Evolutionary conservation across 2,329 filamentous ascomycete genomes (phyloP).

Genomic region (Colletotrichum agaves): DNA sequence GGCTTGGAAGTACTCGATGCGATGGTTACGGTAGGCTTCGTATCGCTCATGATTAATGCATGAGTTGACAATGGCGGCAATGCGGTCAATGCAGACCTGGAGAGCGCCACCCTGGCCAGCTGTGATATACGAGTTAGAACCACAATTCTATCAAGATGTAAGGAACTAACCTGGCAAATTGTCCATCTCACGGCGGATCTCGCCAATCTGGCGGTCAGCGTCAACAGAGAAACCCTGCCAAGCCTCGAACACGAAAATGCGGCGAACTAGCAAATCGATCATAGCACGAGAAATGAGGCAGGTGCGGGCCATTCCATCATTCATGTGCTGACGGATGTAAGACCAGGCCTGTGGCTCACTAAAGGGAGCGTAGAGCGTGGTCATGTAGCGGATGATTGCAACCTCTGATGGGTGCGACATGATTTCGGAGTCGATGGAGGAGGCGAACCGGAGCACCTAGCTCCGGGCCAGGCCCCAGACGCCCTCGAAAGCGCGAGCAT

Average conservation of each 20-base stretch:
- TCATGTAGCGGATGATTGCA: slow-evolving; percentile 34
- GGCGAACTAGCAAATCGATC: slow-evolving; percentile 55
- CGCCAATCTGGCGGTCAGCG: slow-evolving; percentile 47
- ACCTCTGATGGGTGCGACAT: slow-evolving; percentile 21
- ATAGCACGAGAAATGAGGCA: slow-evolving; percentile 56
- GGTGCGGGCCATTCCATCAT: slow-evolving; percentile 52
- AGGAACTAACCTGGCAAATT: slow-evolving; percentile 48
- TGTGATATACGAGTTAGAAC: neutral
- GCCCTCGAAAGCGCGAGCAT: slow-evolving; percentile 32
- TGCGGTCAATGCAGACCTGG: slow-evolving; percentile 53
- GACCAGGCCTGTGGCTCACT: slow-evolving; percentile 51
- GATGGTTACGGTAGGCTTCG: slow-evolving; percentile 37
- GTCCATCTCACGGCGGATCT: slow-evolving; percentile 48
- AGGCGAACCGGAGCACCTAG: slow-evolving; percentile 36
- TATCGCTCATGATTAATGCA: slow-evolving; percentile 49
- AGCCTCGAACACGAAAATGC: slow-evolving; percentile 52
- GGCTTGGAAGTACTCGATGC: slow-evolving; percentile 49
- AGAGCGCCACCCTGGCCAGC: slow-evolving; percentile 35
- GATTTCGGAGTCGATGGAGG: slow-evolving; percentile 20
- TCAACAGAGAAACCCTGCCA: slow-evolving; percentile 52
- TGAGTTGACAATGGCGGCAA: slow-evolving; percentile 49
- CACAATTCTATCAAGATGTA: neutral
- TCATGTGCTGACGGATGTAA: slow-evolving; percentile 54
- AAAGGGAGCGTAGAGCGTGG: slow-evolving; percentile 40
- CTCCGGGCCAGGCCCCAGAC: slow-evolving; percentile 37